A percentile compares a stretch with the other conserved stretches of the same genome.
Evolutionary conservation across 2,329 filamentous ascomycete genomes (phyloP).

Genomic region (Hypocrella siamensis): DNA sequence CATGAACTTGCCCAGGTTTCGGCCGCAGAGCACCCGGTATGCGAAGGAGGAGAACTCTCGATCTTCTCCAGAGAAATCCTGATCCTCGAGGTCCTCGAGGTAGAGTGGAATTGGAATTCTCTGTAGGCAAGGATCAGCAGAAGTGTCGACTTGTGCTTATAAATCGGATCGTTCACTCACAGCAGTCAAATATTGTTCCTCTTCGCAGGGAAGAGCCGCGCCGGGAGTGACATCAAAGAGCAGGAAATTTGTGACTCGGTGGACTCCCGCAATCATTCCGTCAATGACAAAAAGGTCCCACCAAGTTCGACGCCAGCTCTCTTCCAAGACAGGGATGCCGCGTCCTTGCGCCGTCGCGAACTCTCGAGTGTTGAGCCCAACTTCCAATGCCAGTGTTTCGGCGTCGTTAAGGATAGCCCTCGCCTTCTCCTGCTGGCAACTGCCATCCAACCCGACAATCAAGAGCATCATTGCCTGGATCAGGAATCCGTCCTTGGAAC

Average conservation of each 20-base stretch:
- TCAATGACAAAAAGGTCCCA: conserved; percentile 76
- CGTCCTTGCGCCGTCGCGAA: conserved; percentile 51
- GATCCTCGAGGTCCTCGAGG: conserved; percentile 61
- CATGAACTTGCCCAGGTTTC: conserved; percentile 67
- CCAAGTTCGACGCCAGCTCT: conserved; percentile 80
- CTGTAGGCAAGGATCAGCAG: conserved; percentile 17
- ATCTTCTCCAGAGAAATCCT: conserved; percentile 55
- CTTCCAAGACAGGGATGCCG: conserved; percentile 54
- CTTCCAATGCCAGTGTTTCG: conserved; percentile 56
- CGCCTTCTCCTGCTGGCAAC: conserved; percentile 54
- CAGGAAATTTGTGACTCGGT: conserved; percentile 53
- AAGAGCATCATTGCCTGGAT: conserved; percentile 68
- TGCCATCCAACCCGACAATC: conserved; percentile 63
- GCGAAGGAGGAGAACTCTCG: conserved; percentile 68
- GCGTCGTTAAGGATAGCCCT: conserved; percentile 50
- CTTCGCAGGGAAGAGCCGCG: conserved; percentile 67
- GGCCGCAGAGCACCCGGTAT: conserved; percentile 68
- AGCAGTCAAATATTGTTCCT: conserved; percentile 49
- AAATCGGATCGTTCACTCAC: conserved; percentile 23
- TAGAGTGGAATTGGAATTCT: conserved; percentile 42
- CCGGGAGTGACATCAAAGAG: conserved; percentile 51
- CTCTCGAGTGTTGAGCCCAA: conserved; percentile 56
- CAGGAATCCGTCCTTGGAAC: conserved; percentile 40
- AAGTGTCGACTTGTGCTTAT: not conserved
- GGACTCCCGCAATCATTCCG: conserved; percentile 70